phyloP scores from a whole-genome alignment of 1,284 basidiomycete species.

The Sutorius eximius region DNA sequence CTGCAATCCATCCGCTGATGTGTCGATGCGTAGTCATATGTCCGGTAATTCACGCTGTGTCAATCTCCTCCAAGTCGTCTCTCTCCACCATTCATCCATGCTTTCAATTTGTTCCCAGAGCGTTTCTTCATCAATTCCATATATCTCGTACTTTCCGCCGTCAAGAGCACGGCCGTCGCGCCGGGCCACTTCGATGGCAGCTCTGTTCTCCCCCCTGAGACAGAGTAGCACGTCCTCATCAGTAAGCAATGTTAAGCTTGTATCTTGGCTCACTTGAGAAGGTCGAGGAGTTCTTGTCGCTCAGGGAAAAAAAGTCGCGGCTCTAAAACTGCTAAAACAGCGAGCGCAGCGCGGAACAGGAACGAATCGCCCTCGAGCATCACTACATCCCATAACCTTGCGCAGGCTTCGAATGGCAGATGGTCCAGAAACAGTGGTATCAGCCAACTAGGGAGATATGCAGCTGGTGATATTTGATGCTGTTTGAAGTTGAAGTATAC shows the following conservation, averaged over 20 bases:
- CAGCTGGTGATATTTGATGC: slow-evolving; percentile 77
- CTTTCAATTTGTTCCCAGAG: slow-evolving; percentile 76
- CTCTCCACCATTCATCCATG: slow-evolving; percentile 93
- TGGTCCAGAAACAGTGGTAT: slow-evolving; percentile 84
- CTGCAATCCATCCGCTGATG: slow-evolving; percentile 1
- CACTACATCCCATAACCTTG: slow-evolving; percentile 88
- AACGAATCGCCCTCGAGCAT: slow-evolving; percentile 87
- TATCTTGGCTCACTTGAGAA: slow-evolving; percentile 55
- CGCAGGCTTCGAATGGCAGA: slow-evolving; percentile 84
- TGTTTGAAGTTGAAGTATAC: slow-evolving; percentile 97
- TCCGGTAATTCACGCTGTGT: slow-evolving; percentile 88
- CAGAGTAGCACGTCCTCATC: slow-evolving; percentile 5
- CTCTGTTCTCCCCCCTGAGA: slow-evolving; percentile 75
- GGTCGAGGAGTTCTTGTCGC: slow-evolving; percentile 67
- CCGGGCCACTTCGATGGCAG: slow-evolving; percentile 78
- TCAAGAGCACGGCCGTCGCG: slow-evolving; percentile 61
- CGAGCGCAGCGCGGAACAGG: slow-evolving; percentile 80
- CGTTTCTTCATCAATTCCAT: slow-evolving; percentile 82
- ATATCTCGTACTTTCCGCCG: slow-evolving; percentile 84
- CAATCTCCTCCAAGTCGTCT: slow-evolving; percentile 83
- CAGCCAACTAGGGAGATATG: slow-evolving; percentile 81
- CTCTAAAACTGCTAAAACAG: slow-evolving; percentile 83
- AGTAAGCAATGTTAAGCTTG: slow-evolving; percentile 1
- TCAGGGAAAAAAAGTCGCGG: slow-evolving; percentile 86
- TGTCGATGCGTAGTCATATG: slow-evolving; percentile 40